A percentile compares a stretch with the other conserved stretches of the same genome.
phyloP scores from a whole-genome alignment of 805 yeast genomes.

The Pichia eremophila region DNA sequence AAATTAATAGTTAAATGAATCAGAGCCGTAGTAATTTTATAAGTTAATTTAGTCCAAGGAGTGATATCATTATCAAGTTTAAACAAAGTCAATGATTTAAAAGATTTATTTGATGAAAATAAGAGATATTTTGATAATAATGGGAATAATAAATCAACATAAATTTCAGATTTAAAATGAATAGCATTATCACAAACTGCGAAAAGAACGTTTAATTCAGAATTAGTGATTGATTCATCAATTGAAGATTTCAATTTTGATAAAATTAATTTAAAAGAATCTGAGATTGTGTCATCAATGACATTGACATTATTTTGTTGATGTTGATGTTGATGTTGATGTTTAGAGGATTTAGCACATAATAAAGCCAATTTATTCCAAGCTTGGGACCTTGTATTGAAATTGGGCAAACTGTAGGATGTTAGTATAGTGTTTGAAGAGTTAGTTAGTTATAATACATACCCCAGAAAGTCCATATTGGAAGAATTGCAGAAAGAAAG shows the following conservation, averaged over 20 bases:
- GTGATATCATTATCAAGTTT: conserved; percentile 20
- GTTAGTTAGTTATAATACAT: conserved; percentile 3
- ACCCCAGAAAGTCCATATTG: conserved; percentile 18
- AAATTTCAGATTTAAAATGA: conserved; percentile 26
- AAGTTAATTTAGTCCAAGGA: conserved; percentile 34
- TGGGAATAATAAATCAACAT: conserved; percentile 34
- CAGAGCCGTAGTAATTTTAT: conserved; percentile 27
- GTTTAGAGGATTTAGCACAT: conserved; percentile 18
- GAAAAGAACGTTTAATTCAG: conserved; percentile 42
- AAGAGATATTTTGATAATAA: conserved; percentile 38
- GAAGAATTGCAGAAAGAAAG: too few species aligned
- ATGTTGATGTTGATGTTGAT: too few species aligned
- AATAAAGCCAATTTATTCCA: conserved; percentile 28
- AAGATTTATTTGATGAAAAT: conserved; percentile 36
- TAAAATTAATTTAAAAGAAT: conserved; percentile 10
- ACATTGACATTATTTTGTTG: background rate
- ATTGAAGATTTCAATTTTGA: background rate
- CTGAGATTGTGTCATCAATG: conserved; percentile 6
- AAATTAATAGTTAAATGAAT: conserved; percentile 18
- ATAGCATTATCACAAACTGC: conserved; percentile 45
- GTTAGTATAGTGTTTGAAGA: background rate
- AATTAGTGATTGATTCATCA: background rate
- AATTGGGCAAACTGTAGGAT: conserved; percentile 25
- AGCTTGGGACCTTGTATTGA: conserved; percentile 29
- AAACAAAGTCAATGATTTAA: conserved; percentile 24